A percentile compares a stretch with the other conserved stretches of the same genome.
Conservation (phyloP, 2,329 filamentous ascomycete species). For the Chaetomium sp. region DNA sequence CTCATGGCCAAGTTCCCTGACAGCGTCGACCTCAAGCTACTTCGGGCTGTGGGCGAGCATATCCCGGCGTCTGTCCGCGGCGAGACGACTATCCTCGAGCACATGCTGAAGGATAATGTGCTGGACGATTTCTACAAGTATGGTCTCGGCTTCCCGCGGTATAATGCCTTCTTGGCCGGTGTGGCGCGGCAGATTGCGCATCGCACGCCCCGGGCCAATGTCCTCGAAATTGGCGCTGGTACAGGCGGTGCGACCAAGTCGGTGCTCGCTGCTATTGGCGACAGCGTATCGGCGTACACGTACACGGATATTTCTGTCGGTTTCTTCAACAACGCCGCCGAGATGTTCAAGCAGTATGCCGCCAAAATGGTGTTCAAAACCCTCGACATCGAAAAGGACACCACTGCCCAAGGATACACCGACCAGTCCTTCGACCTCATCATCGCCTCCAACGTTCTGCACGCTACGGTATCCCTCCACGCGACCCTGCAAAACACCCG, state of each 20-base stretch:
- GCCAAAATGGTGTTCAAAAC: slow-evolving; percentile 25
- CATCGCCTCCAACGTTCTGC: slow-evolving; percentile 33
- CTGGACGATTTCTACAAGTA: slow-evolving; percentile 4
- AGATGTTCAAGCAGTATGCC: background rate
- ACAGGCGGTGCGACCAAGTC: slow-evolving; percentile 28
- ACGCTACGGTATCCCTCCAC: slow-evolving; percentile 28
- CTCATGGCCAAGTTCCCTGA: background rate
- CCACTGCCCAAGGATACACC: slow-evolving; percentile 28
- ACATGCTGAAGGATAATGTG: slow-evolving; percentile 5
- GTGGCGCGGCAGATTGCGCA: slow-evolving; percentile 11
- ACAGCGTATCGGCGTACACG: slow-evolving; percentile 9
- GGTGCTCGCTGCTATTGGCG: slow-evolving; percentile 7
- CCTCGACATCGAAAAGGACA: slow-evolving; percentile 29
- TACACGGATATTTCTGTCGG: slow-evolving; percentile 20
- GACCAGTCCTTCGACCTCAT: slow-evolving; percentile 30
- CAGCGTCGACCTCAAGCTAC: background rate
- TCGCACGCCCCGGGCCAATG: slow-evolving; percentile 14
- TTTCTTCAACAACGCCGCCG: slow-evolving; percentile 27
- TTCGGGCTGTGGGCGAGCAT: slow-evolving; percentile 26
- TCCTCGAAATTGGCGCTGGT: slow-evolving; percentile 30
- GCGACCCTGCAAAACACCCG: slow-evolving; percentile 28
- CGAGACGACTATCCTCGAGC: slow-evolving; percentile 3
- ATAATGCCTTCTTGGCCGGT: background rate
- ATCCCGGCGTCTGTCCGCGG: slow-evolving; percentile 27
- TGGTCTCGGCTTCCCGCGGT: background rate